Conservation (phyloP, 257 asterid genomes). For the Eustoma russellianum region DNA sequence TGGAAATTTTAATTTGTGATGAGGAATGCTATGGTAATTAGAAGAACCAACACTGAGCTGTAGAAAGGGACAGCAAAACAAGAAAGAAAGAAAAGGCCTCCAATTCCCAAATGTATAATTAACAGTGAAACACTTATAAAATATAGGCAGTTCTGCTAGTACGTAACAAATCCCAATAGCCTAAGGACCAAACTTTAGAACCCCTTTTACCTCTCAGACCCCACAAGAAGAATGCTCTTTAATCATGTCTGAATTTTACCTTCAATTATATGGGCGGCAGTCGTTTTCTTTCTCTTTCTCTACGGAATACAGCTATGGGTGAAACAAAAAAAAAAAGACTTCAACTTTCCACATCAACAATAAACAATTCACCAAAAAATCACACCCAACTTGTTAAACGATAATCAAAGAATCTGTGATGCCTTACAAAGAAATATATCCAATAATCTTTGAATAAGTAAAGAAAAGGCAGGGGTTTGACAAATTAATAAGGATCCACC, state of each 20-base stretch:
- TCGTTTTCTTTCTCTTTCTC: not conserved
- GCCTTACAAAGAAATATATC: not conserved
- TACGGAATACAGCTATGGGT: not conserved
- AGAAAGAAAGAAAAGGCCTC: constrained; percentile 40
- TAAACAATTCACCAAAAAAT: too few relatives aligned
- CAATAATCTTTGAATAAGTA: too few relatives aligned
- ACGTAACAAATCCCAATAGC: constrained; percentile 35
- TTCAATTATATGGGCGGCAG: constrained; percentile 2
- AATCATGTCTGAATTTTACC: not conserved
- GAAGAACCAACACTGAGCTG: constrained; percentile 19
- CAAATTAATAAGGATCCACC: not conserved
- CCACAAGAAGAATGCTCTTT: constrained; percentile 20
- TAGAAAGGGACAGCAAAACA: constrained; percentile 33
- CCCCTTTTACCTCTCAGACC: constrained; percentile 38
- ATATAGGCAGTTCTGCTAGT: not conserved
- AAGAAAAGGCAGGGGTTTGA: too few relatives aligned
- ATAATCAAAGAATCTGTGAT: too few relatives aligned
- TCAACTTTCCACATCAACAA: not conserved
- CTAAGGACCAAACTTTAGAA: constrained; percentile 29
- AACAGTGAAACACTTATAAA: constrained; percentile 17
- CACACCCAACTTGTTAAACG: too few relatives aligned
- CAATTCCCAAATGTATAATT: constrained; percentile 26
- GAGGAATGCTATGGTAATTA: constrained; percentile 32
- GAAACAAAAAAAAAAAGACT: not conserved
- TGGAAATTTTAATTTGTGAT: constrained; percentile 18